Evolutionary conservation across 176 grass and related monocot genomes (phyloP), one percentile per base, ranked within the genome.

Genomic region (Bolboschoenus planiculmis): DNA sequence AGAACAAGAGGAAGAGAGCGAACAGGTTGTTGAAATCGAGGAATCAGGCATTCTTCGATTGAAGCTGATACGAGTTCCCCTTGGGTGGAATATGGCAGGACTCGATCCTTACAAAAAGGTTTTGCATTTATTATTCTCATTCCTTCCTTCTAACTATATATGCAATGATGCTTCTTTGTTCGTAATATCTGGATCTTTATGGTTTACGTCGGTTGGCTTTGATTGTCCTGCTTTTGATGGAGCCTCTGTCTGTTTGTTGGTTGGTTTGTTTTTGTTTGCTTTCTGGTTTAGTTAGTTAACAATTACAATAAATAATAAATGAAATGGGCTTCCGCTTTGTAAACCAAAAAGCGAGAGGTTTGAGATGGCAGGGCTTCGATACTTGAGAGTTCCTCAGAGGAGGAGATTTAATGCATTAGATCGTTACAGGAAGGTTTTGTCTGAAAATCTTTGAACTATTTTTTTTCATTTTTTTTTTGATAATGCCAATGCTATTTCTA

Each of bases 91-190:
- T 7, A 85, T 87, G 85, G 85, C 34, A n/a, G 61, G 44, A 39
- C 47, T 87, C 50, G 85, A 87, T 64, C 15, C 79, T 33, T 61
- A 63, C 78, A 87, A 87, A 60, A 87, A 75, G 85, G 85, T 87
- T 85, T 4, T 63, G 80, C 5, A 65, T 82, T 31, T 9, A 8
- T 26, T 43, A 11, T 34, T 29, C 21, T 43, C 59, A 16, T 57
- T 81, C 15, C 2, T 43, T 31, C 66, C 20, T 55, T 56, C 0
- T 72, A 44, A 14, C 64, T 4, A 18, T 72, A 16, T 43, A 43
- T 30, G 10, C 11, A 42, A 36, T 84, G 1, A 35, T 8, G 50
- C 77, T 51, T 0, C 60, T 80, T 70, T 74, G 16, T 5, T 56
- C 0, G 2, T 34, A 9, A 42, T 18, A 30, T 70, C 54, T 80